Conservation (phyloP, 169 alveolate species). For the Amoebophrya sp. region DNA sequence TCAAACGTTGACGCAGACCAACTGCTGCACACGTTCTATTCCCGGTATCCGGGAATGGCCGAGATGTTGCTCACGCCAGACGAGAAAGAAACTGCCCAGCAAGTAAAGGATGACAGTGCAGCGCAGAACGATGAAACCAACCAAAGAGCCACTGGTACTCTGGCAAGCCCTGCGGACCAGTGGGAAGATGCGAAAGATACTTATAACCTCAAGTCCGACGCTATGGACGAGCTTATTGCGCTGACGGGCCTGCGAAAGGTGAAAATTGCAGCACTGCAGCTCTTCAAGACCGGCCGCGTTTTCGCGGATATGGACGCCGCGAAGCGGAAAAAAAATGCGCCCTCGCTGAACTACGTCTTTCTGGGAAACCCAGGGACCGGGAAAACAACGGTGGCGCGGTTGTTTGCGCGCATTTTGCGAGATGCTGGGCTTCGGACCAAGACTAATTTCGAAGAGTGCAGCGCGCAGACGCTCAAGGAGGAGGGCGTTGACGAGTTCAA, state of each 20-base stretch:
- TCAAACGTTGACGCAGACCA: too few relatives aligned
- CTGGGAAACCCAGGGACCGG: slow-evolving; percentile 45
- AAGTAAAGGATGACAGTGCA: too few relatives aligned
- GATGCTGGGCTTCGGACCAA: slow-evolving; percentile 35
- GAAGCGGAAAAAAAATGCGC: slow-evolving; percentile 15
- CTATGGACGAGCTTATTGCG: slow-evolving; percentile 36
- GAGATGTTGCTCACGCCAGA: neutral
- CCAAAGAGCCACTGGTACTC: slow-evolving; percentile 28
- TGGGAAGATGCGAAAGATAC: too few relatives aligned
- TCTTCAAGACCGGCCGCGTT: slow-evolving; percentile 33
- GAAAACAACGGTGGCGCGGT: slow-evolving; percentile 41
- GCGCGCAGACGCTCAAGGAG: slow-evolving; percentile 38
- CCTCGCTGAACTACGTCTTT: neutral
- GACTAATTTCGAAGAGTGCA: slow-evolving; percentile 32
- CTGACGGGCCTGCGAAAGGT: slow-evolving; percentile 35
- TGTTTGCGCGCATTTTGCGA: slow-evolving; percentile 32
- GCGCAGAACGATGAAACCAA: slow-evolving; percentile 38
- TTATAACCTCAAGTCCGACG: slow-evolving; percentile 28
- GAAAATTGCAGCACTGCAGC: slow-evolving; percentile 26
- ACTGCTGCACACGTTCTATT: too few relatives aligned
- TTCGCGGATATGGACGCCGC: slow-evolving; percentile 34
- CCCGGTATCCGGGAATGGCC: too few relatives aligned
- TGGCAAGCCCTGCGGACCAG: too few relatives aligned
- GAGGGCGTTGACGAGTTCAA: slow-evolving; percentile 42
- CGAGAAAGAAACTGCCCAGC: neutral